A percentile compares a stretch with the other conserved stretches of the same genome.
Conservation (phyloP, 306 rosid species). For the Benincasa hispida region DNA sequence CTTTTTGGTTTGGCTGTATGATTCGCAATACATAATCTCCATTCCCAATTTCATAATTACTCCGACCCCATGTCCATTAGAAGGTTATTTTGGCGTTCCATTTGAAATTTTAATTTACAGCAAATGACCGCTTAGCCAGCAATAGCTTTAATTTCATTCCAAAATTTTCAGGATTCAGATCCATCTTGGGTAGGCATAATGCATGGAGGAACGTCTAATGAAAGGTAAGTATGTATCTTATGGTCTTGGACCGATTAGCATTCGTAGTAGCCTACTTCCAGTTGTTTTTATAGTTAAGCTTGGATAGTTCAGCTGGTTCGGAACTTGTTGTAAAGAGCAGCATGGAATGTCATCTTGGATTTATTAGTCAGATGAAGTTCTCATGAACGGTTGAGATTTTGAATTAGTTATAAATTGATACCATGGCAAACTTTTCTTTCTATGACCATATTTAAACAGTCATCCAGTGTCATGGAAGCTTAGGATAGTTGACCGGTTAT, state of each 20-base stretch:
- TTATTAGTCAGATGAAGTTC: neutral
- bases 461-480: neutral
- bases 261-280: neutral
- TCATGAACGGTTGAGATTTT: slow-evolving; percentile 2
- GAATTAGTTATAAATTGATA: slow-evolving; percentile 4
- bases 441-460: neutral
- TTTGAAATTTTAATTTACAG: slow-evolving; percentile 18
- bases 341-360: neutral
- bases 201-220: slow-evolving; percentile 31
- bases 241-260: slow-evolving; percentile 9
- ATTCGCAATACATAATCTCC: slow-evolving; percentile 12
- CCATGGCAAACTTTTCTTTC: neutral
- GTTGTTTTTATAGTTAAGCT: slow-evolving; percentile 1
- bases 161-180: slow-evolving; percentile 63
- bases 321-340: slow-evolving; percentile 33
- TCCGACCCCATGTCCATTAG: slow-evolving; percentile 2
- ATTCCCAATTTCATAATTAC: slow-evolving; percentile 3
- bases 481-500: neutral
- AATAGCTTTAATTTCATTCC: slow-evolving; percentile 47
- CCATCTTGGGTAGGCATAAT: slow-evolving; percentile 40
- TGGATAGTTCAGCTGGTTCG: slow-evolving; percentile 15
- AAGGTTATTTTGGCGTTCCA: neutral
- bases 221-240: slow-evolving; percentile 44
- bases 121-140: slow-evolving; percentile 16
- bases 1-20: slow-evolving; percentile 12